Percentiles rank a stretch among this genome's conserved stretches.
Evolutionary conservation across 352 stramenopile genomes (phyloP).

Genomic region (Pythium vanterpoolii): DNA sequence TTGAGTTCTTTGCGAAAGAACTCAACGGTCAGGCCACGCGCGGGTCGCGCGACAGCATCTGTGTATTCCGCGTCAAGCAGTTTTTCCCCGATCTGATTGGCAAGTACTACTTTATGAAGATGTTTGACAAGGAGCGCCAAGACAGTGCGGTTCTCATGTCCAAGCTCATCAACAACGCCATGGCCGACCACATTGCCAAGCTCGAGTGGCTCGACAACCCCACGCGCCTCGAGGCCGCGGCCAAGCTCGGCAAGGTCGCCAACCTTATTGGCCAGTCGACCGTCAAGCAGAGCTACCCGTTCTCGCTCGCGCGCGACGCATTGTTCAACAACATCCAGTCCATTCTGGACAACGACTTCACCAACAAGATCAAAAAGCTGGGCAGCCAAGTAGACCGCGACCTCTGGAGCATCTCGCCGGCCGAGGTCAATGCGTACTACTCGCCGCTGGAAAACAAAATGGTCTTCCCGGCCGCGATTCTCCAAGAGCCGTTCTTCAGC

Average conservation of each 20-base stretch:
- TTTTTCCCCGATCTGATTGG: constrained; percentile 59
- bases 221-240: constrained; percentile 73
- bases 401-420: constrained; percentile 86
- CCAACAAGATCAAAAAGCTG: constrained; percentile 31
- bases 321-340: constrained; percentile 62
- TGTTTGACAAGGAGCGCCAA: constrained; percentile 80
- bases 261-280: constrained; percentile 44
- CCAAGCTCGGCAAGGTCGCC: constrained; percentile 73
- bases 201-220: constrained; percentile 89
- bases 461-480: constrained; percentile 92
- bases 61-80: constrained; percentile 19
- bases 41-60: constrained; percentile 53
- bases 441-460: constrained; percentile 82
- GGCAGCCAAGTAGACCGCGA: constrained; percentile 41
- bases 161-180: constrained; percentile 75
- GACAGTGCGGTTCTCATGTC: constrained; percentile 76
- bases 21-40: constrained; percentile 66
- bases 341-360: constrained; percentile 34
- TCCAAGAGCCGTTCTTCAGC: constrained; percentile 92
- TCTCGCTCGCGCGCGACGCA: constrained; percentile 24
- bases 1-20: constrained; percentile 83
- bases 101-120: constrained; percentile 85
- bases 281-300: constrained; percentile 44
- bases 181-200: constrained; percentile 81
- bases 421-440: constrained; percentile 90